Conservation (phyloP, 257 asterid species). For the Rubia yunnanensis region DNA sequence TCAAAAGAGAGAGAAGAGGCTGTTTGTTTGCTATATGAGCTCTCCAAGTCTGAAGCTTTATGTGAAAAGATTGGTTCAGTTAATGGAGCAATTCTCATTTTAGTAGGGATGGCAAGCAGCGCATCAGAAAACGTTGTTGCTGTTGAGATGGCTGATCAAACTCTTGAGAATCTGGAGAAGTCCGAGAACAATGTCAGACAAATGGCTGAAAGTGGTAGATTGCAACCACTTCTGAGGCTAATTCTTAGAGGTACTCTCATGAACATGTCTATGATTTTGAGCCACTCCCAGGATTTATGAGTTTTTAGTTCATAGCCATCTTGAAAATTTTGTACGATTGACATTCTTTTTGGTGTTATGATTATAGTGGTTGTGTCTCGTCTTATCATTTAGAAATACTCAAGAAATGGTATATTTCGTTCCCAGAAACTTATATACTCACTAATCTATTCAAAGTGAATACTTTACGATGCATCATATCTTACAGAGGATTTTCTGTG, state of each 20-base stretch:
- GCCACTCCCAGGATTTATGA: not conserved
- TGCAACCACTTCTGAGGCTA: slow-evolving; percentile 69
- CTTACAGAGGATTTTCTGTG: not conserved
- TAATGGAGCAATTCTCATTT: slow-evolving; percentile 74
- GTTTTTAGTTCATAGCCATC: not conserved
- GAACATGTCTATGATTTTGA: not conserved
- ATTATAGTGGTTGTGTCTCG: not conserved
- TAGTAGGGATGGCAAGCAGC: slow-evolving; percentile 94
- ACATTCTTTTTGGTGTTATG: not conserved
- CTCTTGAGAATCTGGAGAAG: slow-evolving; percentile 66
- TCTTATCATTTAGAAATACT: not conserved
- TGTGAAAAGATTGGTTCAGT: slow-evolving; percentile 85
- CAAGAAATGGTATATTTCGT: no score
- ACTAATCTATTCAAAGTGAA: not conserved
- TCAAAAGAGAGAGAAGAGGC: slow-evolving; percentile 92
- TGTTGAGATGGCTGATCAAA: slow-evolving; percentile 76
- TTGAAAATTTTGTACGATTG: no score
- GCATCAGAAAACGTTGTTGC: slow-evolving; percentile 59
- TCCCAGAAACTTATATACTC: no score
- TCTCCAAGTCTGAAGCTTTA: slow-evolving; percentile 61
- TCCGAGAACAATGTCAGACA: slow-evolving; percentile 91
- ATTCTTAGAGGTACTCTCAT: slow-evolving; percentile 67
- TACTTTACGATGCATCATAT: not conserved
- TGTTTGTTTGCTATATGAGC: slow-evolving; percentile 72
- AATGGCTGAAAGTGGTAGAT: slow-evolving; percentile 84